phyloP scores from a whole-genome alignment of 768 basidiomycete species.

The Podaxis sp. region DNA sequence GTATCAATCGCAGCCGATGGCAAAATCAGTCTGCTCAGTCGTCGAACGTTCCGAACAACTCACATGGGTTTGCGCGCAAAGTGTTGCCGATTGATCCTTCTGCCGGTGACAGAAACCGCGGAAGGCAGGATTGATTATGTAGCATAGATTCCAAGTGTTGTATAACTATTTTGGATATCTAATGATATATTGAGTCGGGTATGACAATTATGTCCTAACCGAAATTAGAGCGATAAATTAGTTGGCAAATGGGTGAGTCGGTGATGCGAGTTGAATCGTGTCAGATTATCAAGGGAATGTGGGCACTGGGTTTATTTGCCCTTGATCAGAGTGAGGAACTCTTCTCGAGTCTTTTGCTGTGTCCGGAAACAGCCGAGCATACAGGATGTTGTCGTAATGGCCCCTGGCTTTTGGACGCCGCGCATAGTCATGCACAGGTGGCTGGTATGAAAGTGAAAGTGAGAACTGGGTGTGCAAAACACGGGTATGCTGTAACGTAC shows the following conservation, averaged over 20 bases:
- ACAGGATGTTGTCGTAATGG: slow-evolving; percentile 92
- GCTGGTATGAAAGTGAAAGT: slow-evolving; percentile 35
- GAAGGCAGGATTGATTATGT: slow-evolving; percentile 51
- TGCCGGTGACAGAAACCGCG: slow-evolving; percentile 54
- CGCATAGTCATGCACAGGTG: slow-evolving; percentile 99
- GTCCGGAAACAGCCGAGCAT: slow-evolving; percentile 99
- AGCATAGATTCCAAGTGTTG: slow-evolving; percentile 17
- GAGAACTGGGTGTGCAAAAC: neutral
- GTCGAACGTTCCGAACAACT: slow-evolving; percentile 19
- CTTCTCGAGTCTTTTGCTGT: slow-evolving; percentile 98
- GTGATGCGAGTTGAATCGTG: slow-evolving; percentile 16
- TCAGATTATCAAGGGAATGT: neutral
- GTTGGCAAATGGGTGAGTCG: slow-evolving; percentile 7
- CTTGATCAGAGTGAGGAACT: slow-evolving; percentile 88
- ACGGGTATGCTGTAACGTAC: slow-evolving; percentile 43
- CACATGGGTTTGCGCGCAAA: slow-evolving; percentile 52
- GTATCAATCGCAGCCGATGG: slow-evolving; percentile 56
- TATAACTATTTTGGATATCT: slow-evolving; percentile 13
- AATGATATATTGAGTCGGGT: slow-evolving; percentile 12
- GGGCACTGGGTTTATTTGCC: slow-evolving; percentile 27
- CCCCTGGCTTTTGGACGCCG: slow-evolving; percentile 97
- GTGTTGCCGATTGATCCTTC: slow-evolving; percentile 61
- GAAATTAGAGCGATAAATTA: slow-evolving; percentile 7
- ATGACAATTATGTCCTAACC: slow-evolving; percentile 1
- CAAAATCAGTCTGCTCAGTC: slow-evolving; percentile 17